Base-by-base conservation (phyloP, 2,329 filamentous ascomycete genomes). In the Ophiostoma himal-ulmi region DNA sequence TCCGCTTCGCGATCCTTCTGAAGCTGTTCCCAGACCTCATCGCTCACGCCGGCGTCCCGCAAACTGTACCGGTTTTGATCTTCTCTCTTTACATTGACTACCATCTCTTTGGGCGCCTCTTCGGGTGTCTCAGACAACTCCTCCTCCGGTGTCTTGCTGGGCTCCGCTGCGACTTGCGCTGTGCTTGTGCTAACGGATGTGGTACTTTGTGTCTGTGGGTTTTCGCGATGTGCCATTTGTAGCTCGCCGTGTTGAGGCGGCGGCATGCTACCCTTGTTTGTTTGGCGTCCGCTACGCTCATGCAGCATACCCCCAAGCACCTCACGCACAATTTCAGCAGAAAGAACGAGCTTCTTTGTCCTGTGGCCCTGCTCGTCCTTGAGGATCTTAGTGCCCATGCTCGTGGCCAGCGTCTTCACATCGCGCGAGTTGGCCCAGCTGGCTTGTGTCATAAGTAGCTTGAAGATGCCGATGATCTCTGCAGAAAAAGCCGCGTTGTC, bases 391-490 rank as follows among this genome's bases (percentile, higher is more conserved):
- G 77, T 76, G 73, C 87, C 86, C 1, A 89, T 83, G 0, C 68
- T 74, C 70, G 84, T 86, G 0, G 79, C 81, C 0, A 91, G 62
- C 0, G 83, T 84, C 14, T 85, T 78, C 1, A 91, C 82, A 66
- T 91, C 89, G 4, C 89, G 82, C 0, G 84, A 88, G 72, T 86
- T 91, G 0, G 84, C 89, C 86, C 89, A 91, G 7, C 82, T 81
- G 0, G 82, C 76, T 3, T 85, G 79, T 0, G 70, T 60, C 0
- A 82, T 76, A 0, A 91, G 76, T 0, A 68, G 54, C 0, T 75
- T 68, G 48, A 90, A 84, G 0, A 77, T 74, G 48, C 69, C 7
- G 2, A 75, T 41, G 57, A 81, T 1, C 76, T 36, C 2, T 71
- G 26, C 13, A 76, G 36, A 68, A 76, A 77, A 1, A 5, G 11